Percentiles rank a stretch among this genome's conserved stretches.
Evolutionary conservation across 2,329 filamentous ascomycete species (phyloP).

Genomic region (Thelonectria olida): DNA sequence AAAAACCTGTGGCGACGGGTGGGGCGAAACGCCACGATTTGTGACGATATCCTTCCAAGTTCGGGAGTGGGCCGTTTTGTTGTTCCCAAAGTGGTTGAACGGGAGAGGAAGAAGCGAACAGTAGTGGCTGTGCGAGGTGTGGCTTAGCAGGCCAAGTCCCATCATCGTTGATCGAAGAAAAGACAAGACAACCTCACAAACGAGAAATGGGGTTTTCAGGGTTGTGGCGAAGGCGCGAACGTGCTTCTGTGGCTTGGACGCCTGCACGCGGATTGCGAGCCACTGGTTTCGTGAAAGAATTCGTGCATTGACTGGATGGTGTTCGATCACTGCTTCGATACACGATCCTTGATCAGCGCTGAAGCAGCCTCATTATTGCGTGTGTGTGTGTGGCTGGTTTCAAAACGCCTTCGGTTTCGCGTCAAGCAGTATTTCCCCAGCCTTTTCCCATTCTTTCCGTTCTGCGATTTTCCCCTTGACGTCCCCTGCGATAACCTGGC

Average conservation of each 20-base stretch:
- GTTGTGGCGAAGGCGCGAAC: constrained; percentile 21
- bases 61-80: background rate
- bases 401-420: constrained; percentile 1
- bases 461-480: constrained; percentile 6
- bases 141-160: background rate
- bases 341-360: constrained; percentile 14
- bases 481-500: constrained; percentile 8
- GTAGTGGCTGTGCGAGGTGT: constrained; percentile 22
- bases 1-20: background rate
- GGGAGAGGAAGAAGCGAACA: too few relatives aligned
- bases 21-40: constrained; percentile 17
- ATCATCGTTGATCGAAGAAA: constrained; percentile 17
- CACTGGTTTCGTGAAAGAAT: too few relatives aligned
- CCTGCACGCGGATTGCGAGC: background rate
- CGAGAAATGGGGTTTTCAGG: too few relatives aligned
- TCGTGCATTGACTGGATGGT: too few relatives aligned
- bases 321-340: constrained; percentile 6
- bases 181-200: too few relatives aligned
- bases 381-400: constrained; percentile 9
- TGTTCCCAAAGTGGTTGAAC: background rate
- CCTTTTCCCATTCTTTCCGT: background rate
- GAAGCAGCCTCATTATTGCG: constrained; percentile 10
- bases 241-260: constrained; percentile 3
- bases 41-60: constrained; percentile 8
- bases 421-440: background rate